Percentiles rank a stretch among this genome's conserved stretches.
Evolutionary conservation across 2,329 filamentous ascomycete species (phyloP).

Genomic region (Ceratocystis destructans): DNA sequence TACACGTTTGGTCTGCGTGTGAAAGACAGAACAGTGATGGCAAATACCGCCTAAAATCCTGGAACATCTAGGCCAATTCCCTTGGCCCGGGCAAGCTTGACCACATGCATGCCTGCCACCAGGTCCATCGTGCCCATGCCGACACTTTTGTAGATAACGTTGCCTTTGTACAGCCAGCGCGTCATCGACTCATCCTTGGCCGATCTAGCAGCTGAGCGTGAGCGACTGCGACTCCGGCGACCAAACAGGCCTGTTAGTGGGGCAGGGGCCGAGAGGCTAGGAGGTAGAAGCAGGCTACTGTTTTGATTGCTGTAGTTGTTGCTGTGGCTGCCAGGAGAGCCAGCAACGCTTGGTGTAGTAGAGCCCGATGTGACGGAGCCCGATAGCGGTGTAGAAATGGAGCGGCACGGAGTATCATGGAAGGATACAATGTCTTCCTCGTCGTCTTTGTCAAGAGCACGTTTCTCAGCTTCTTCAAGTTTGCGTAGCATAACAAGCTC

Average conservation of each 20-base stretch:
- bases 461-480: conserved; percentile 13
- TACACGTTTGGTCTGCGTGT: neutral
- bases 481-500: conserved; percentile 54
- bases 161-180: conserved; percentile 46
- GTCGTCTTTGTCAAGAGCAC: conserved; percentile 4
- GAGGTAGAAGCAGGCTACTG: neutral
- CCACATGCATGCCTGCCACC: conserved; percentile 44
- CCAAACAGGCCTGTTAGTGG: conserved; percentile 18
- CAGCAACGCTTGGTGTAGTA: neutral
- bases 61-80: conserved; percentile 40
- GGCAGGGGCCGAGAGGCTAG: neutral
- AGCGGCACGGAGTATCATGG: conserved; percentile 7
- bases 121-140: conserved; percentile 54
- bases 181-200: conserved; percentile 37
- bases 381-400: neutral
- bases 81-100: conserved; percentile 42
- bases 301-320: neutral
- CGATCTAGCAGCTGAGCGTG: conserved; percentile 24
- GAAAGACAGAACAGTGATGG: neutral
- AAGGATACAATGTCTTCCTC: neutral
- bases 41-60: conserved; percentile 31
- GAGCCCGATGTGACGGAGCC: neutral
- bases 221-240: conserved; percentile 14
- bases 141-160: conserved; percentile 56
- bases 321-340: too few species aligned